phyloP scores from a whole-genome alignment of 306 rosid genomes.

The apple (Malus domestica) region ASM211411v1 NC_041803.1:20458001-20458500 shows the following conservation, averaged over 20 bases:
- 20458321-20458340: not conserved
- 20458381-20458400: not conserved
- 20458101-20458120: constrained; percentile 47
- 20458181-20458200: not conserved
- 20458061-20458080: constrained; percentile 11
- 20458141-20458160: constrained; percentile 14
- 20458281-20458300: not conserved
- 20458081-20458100: constrained; percentile 42
- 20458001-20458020: constrained; percentile 16
- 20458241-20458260: not conserved
- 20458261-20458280: not conserved
- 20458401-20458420: constrained; percentile 33
- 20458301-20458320: not conserved
- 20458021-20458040: constrained; percentile 22
- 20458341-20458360: not conserved
- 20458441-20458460: constrained; percentile 97
- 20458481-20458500: constrained; percentile 94
- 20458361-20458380: not conserved
- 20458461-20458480: constrained; percentile 98
- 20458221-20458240: not conserved
- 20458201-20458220: not conserved
- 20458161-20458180: not conserved
- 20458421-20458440: constrained; percentile 80
- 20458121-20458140: constrained; percentile 80
- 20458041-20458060: constrained; percentile 26